phyloP scores from a whole-genome alignment of 768 basidiomycete genomes.

The Lentinula guzmanii region DNA sequence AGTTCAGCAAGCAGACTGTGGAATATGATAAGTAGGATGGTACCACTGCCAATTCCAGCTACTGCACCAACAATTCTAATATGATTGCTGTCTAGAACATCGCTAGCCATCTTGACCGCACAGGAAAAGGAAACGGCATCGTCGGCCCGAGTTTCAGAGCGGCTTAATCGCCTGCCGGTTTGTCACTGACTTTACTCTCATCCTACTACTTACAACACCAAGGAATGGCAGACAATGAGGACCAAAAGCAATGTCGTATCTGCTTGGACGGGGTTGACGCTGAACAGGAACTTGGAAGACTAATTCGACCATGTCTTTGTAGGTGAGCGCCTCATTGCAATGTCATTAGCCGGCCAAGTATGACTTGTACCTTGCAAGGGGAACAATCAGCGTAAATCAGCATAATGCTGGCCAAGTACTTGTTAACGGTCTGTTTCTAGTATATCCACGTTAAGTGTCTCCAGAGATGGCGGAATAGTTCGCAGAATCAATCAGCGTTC shows the following conservation, averaged over 20 bases:
- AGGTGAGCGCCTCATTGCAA: slow-evolving; percentile 27
- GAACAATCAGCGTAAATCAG: slow-evolving; percentile 62
- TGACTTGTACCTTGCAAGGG: slow-evolving; percentile 46
- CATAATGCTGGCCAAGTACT: not conserved
- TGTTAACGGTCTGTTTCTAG: slow-evolving; percentile 19
- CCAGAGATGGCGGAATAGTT: slow-evolving; percentile 65
- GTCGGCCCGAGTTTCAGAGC: no score
- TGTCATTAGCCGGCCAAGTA: slow-evolving; percentile 11
- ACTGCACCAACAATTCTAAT: slow-evolving; percentile 49
- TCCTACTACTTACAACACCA: not conserved
- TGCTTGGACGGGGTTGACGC: slow-evolving; percentile 67
- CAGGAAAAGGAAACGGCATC: not conserved
- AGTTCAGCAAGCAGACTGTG: not conserved
- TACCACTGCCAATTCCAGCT: slow-evolving; percentile 60
- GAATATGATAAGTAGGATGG: slow-evolving; percentile 11
- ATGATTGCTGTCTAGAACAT: slow-evolving; percentile 18
- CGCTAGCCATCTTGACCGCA: not conserved
- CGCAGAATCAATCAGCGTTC: slow-evolving; percentile 60
- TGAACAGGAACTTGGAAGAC: slow-evolving; percentile 57
- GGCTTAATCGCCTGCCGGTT: no score
- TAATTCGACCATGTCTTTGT: slow-evolving; percentile 80
- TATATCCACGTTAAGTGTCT: slow-evolving; percentile 80
- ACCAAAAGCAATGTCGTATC: slow-evolving; percentile 76
- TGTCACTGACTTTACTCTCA: not conserved
- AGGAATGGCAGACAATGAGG: slow-evolving; percentile 8